Conservation (phyloP, 176 grass and related monocot genomes). For the Avena eriantha region DNA sequence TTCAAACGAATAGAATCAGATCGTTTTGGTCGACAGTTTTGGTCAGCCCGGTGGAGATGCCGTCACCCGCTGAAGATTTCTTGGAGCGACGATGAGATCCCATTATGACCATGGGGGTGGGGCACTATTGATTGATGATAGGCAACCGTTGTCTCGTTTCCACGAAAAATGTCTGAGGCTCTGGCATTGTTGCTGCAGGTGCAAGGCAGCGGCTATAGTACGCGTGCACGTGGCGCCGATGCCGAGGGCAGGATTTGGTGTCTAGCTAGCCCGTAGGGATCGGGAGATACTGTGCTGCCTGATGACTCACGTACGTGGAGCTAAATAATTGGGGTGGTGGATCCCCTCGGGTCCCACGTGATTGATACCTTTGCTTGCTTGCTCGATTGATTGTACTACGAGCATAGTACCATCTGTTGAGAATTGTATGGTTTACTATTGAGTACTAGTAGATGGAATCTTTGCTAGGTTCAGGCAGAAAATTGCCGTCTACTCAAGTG, state of each 20-base stretch:
- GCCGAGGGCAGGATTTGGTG: background rate
- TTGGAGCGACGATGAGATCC: no score
- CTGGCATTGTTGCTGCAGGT: background rate
- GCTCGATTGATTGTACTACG: background rate
- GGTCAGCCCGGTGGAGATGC: no score
- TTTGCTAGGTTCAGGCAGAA: background rate
- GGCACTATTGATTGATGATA: no score
- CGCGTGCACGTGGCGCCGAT: background rate
- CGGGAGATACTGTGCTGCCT: background rate
- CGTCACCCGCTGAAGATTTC: no score
- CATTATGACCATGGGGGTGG: no score
- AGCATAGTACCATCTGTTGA: background rate
- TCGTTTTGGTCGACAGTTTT: no score
- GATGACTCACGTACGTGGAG: conserved; percentile 39
- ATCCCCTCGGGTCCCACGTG: conserved; percentile 33
- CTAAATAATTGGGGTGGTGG: conserved; percentile 39
- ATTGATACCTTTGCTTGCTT: conserved; percentile 29
- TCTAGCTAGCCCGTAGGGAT: background rate
- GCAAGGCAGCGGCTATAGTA: background rate
- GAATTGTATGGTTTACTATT: background rate
- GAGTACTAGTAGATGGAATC: background rate
- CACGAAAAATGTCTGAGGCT: no score
- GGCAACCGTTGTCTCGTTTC: no score
- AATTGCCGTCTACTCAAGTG: background rate
- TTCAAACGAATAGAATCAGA: no score